Percentiles rank a stretch among this genome's conserved stretches.
These are phyloP conservation scores for Geosiphon pyriformis DNA, from an alignment of 192 early-diverging fungal species.

Conservation along the genomic window DNA sequence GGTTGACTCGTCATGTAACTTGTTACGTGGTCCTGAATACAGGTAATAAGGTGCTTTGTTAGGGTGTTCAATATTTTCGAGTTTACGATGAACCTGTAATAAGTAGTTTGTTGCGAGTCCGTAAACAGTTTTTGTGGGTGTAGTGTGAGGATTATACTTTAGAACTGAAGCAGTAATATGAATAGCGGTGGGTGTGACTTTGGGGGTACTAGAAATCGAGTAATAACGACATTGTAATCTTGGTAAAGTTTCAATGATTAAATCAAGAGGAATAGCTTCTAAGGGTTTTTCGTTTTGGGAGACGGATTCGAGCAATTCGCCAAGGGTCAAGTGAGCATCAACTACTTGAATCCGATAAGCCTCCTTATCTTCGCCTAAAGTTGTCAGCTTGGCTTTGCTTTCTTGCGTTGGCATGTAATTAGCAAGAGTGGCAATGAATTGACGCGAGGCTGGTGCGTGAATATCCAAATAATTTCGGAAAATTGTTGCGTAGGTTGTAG, in stretches of 20 bases:
- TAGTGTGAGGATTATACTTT: conserved; percentile 58
- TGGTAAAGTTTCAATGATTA: conserved; percentile 76
- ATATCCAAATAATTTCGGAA: conserved; percentile 93
- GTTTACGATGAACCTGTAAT: conserved; percentile 55
- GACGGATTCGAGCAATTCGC: conserved; percentile 70
- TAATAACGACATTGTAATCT: conserved; percentile 89
- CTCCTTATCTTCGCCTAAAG: conserved; percentile 64
- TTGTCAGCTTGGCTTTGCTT: conserved; percentile 43
- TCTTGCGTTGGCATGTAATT: conserved; percentile 55
- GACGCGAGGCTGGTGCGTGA: conserved; percentile 62
- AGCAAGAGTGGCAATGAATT: conserved; percentile 56
- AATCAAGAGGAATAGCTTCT: conserved; percentile 67
- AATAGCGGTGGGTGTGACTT: conserved; percentile 67
- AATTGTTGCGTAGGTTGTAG: conserved; percentile 78
- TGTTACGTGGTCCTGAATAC: conserved; percentile 40
- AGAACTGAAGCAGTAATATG: conserved; percentile 87
- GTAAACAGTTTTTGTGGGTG: conserved; percentile 50
- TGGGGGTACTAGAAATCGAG: conserved; percentile 91
- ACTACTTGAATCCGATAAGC: conserved; percentile 53
- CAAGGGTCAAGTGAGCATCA: conserved; percentile 64
- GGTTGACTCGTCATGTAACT: conserved; percentile 25
- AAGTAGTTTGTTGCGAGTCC: conserved; percentile 91
- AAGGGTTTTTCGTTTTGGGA: conserved; percentile 41
- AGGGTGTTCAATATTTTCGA: conserved; percentile 29
- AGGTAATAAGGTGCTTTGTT: conserved; percentile 33